These are phyloP conservation scores for Fremontodendron californicum DNA, from an alignment of 345 rosid species.

Conservation along the genomic window DNA sequence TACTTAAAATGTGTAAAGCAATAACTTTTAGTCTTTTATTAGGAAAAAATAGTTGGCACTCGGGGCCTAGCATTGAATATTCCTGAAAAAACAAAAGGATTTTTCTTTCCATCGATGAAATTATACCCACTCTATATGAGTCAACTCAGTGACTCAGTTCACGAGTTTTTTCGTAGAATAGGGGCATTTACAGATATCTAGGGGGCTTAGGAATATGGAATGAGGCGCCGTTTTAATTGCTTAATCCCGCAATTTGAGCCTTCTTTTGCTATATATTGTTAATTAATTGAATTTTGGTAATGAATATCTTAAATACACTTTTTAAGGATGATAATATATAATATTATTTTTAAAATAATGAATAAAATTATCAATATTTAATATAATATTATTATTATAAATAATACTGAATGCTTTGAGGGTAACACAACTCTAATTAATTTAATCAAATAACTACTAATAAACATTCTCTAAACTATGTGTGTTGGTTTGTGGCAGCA, in stretches of 20 bases:
- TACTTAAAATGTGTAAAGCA: not conserved
- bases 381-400: too few relatives aligned
- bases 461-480: conserved; percentile 9
- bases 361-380: too few relatives aligned
- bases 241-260: conserved; percentile 16
- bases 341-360: too few relatives aligned
- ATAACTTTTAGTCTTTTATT: not conserved
- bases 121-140: not conserved
- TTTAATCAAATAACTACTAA: not conserved
- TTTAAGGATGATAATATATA: too few relatives aligned
- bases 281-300: too few relatives aligned
- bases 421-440: too few relatives aligned
- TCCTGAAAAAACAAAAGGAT: not conserved
- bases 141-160: conserved; percentile 12
- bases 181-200: not conserved
- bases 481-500: conserved; percentile 40
- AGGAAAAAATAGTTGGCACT: not conserved
- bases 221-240: not conserved
- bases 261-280: too few relatives aligned
- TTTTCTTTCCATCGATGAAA: not conserved
- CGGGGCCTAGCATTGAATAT: not conserved
- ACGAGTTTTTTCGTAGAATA: not conserved
- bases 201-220: conserved; percentile 4
- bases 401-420: too few relatives aligned
- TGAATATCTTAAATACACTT: too few relatives aligned